Base-by-base conservation (phyloP, 371 early-diverging fungal genomes). In the Choanephora cucurbitarum region DNA sequence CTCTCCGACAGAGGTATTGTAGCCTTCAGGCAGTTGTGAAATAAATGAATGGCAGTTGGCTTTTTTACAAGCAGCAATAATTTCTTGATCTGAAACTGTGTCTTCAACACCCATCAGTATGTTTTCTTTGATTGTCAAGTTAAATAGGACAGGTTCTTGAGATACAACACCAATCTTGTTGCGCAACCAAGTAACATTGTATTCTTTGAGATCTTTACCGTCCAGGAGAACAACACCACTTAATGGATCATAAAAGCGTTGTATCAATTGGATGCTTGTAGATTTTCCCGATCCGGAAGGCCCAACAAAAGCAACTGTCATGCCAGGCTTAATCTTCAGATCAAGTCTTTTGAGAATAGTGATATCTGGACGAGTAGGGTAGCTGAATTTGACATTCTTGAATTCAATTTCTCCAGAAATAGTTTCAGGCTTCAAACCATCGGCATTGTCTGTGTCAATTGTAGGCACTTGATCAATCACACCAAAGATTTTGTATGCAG, bases 261-360 rank as follows among this genome's bases (percentile, higher is more conserved):
- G 89, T 24, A 94, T 51, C 37, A 96, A 82, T 32, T 86, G 84
- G 49, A 96, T 73, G 43, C 90, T 86, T 17, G 97, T 95, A 14
- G 91, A 90, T 66, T 93, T 93, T 42, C 96, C 94, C 19, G 87
- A 85, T 21, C 97, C 96, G 31, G 91, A 90, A 44, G 81, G 80
- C 33, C 90, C 91, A 6, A 90, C 91, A 44, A 91, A 74, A 8
- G 89, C 91, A 10, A 88, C 80, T 6, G 86, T 89, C 57, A 85
- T 74, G 21, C 91, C 92, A 10, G 95, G 81, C 43, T 77, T 56
- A 43, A 91, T 74, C 24, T 66, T 78, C 24, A 92, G 66, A 58
- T 58, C 78, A 45, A 90, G 61, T 13, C 74, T 60, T 34, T 83
- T 73, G 44, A 91, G 67, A 39, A 87, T 83, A 5, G 70, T 76